Evolutionary conservation across 805 yeast genomes (phyloP), one percentile per base, ranked within the genome.

Genomic region (Saccharomycopsis sp.): DNA sequence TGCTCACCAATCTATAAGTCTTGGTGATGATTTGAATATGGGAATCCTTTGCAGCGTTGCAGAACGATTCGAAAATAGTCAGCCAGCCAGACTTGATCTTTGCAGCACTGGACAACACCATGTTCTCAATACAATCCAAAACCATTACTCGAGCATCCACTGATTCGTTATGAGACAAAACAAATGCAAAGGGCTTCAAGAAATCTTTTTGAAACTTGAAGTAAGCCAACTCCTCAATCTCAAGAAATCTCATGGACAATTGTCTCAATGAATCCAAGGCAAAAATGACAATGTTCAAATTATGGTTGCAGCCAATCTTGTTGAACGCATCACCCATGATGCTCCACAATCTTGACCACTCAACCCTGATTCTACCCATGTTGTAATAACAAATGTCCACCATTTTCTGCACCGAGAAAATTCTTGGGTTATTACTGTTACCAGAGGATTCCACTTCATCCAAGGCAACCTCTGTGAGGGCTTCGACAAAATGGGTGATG

Each of bases 381-480:
- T 94, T 94, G 65, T 94, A 92, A 60, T 92, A 89, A 61, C 96
- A 89, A 32, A 92, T 94, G 61, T 94, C 98, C 39, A 92, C 95
- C 69, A 92, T 83, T 57, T 92, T 92, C 56, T 87, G 97, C 48
- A 92, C 64, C 0, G 97, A 84, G 56, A 85, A 94, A 62, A 86
- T 80, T 57, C 98, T 70, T 29, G 97, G 98, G 47, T 84, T 77
- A 5, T 71, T 67, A 33, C 88, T 78, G 53, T 76, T 77, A 5
- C 87, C 88, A 1, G 94, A 81, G 0, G 94, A 80, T 48, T 83
- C 87, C 47, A 92, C 86, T 59, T 92, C 99, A 53, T 88, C 96
- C 31, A 75, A 65, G 0, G 95, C 83, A 20, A 92, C 95, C 45
- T 76, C 83, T 3, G 94, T 76, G 47, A 92, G 67, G 0, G 96